phyloP scores from a whole-genome alignment of 2,329 filamentous ascomycete genomes.

The Cercospora sp. region DNA sequence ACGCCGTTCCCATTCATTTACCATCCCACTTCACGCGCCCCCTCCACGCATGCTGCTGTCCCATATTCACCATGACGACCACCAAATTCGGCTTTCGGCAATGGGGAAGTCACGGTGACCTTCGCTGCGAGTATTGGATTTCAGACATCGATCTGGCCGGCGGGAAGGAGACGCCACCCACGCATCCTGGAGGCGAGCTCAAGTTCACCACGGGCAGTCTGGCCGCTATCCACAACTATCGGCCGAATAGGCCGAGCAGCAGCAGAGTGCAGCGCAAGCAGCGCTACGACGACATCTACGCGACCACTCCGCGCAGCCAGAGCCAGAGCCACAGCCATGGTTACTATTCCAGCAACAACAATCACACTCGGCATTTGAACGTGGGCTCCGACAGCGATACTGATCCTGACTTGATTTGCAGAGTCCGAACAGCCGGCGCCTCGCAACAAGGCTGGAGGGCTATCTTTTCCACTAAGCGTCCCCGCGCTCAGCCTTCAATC shows the following conservation, averaged over 20 bases:
- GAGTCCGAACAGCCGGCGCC: slow-evolving; percentile 15
- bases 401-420: slow-evolving; percentile 16
- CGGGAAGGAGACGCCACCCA: slow-evolving; percentile 8
- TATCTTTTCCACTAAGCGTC: slow-evolving; percentile 18
- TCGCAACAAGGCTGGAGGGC: slow-evolving; percentile 8
- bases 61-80: slow-evolving; percentile 13
- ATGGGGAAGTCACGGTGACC: slow-evolving; percentile 17
- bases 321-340: slow-evolving; percentile 7
- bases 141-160: slow-evolving; percentile 16
- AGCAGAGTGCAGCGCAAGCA: slow-evolving; percentile 1
- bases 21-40: background rate
- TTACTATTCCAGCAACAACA: slow-evolving; percentile 2
- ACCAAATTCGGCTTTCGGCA: slow-evolving; percentile 22
- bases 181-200: slow-evolving; percentile 12
- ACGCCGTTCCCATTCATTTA: background rate
- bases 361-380: slow-evolving; percentile 9
- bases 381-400: background rate
- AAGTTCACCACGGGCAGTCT: slow-evolving; percentile 23
- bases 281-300: background rate
- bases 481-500: slow-evolving; percentile 18
- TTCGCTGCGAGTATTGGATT: slow-evolving; percentile 24
- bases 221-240: slow-evolving; percentile 13
- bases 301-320: background rate
- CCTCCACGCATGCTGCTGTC: background rate
- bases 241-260: slow-evolving; percentile 6